These are phyloP conservation scores for Cucumis hystrix DNA, from an alignment of 306 rosid species.

Conservation along the genomic window DNA sequence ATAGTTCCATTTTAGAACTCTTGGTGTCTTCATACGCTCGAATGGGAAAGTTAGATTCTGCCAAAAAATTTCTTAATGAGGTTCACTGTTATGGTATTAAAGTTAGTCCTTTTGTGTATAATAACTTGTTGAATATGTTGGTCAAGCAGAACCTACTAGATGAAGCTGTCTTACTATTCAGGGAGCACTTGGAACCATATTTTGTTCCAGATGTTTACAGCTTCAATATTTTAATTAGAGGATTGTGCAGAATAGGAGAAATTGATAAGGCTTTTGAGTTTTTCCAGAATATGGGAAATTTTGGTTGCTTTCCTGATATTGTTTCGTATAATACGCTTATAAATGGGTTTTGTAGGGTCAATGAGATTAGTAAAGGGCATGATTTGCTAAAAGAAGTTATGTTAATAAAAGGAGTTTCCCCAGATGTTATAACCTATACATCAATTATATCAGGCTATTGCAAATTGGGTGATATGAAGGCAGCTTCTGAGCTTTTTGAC, in stretches of 20 bases:
- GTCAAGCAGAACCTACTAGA: conserved; percentile 31
- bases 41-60: conserved; percentile 35
- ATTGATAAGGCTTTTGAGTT: conserved; percentile 44
- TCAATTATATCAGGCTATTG: conserved; percentile 63
- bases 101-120: conserved; percentile 37
- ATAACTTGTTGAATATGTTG: conserved; percentile 47
- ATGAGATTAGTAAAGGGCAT: conserved; percentile 41
- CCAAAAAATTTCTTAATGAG: conserved; percentile 39
- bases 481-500: conserved; percentile 38
- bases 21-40: conserved; percentile 54
- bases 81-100: conserved; percentile 21
- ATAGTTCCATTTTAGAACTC: conserved; percentile 35
- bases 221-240: conserved; percentile 64
- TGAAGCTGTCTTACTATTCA: conserved; percentile 52
- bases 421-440: conserved; percentile 54
- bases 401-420: conserved; percentile 22
- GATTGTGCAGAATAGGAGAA: conserved; percentile 41
- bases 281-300: conserved; percentile 43
- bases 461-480: conserved; percentile 47
- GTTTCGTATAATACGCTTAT: conserved; percentile 63
- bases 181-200: conserved; percentile 33
- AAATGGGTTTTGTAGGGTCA: conserved; percentile 55
- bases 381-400: conserved; percentile 34
- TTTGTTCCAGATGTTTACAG: conserved; percentile 36
- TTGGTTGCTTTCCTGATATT: conserved; percentile 55